These are phyloP conservation scores for Tetracladium marchalianum DNA, from an alignment of 495 filamentous ascomycete genomes.

Conservation along the genomic window DNA sequence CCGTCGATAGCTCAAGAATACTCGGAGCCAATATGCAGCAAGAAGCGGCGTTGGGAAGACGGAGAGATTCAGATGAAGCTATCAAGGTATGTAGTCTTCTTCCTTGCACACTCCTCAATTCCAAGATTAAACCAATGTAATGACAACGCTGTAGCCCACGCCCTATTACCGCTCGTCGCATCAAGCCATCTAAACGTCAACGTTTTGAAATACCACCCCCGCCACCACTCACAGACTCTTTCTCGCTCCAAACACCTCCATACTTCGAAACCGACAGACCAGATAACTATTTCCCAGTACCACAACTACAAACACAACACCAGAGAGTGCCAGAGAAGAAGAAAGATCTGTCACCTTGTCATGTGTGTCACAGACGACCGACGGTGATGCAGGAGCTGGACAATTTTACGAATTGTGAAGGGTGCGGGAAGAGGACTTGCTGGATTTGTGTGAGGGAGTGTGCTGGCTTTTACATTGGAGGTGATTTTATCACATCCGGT, in stretches of 20 bases:
- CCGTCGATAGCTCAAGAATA: conserved; percentile 16
- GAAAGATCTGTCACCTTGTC: conserved; percentile 32
- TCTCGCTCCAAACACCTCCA: too few relatives aligned
- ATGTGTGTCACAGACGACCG: conserved; percentile 41
- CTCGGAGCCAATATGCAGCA: not conserved
- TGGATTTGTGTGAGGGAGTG: conserved; percentile 44
- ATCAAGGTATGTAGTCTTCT: conserved; percentile 7
- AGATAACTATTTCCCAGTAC: not conserved
- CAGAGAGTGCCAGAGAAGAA: not conserved
- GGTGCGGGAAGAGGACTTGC: conserved; percentile 37
- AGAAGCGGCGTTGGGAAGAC: conserved; percentile 15
- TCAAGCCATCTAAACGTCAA: not conserved
- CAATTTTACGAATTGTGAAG: conserved; percentile 39
- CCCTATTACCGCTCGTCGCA: not conserved
- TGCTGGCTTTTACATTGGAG: conserved; percentile 14
- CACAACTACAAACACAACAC: not conserved
- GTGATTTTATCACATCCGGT: not conserved
- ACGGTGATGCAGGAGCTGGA: conserved; percentile 36
- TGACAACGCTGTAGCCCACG: not conserved
- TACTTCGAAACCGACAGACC: not conserved
- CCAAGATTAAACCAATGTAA: not conserved
- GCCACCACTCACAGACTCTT: too few relatives aligned
- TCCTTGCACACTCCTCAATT: not conserved
- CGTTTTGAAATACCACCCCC: too few relatives aligned
- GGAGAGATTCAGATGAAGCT: conserved; percentile 11